Conservation (phyloP, 2,329 filamentous ascomycete species). For the Claviceps cyperi region DNA sequence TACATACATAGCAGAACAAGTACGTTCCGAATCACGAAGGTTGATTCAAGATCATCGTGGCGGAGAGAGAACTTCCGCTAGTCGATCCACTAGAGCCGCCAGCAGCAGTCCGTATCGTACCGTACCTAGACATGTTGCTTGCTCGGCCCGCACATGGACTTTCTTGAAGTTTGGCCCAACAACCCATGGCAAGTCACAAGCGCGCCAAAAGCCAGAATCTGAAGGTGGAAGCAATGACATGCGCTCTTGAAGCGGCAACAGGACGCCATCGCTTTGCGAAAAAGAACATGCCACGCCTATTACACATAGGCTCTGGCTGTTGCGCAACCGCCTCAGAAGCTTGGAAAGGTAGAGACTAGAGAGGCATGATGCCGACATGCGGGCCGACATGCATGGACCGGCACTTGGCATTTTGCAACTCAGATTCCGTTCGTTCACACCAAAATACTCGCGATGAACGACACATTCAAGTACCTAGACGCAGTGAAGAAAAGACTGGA, state of each 20-base stretch:
- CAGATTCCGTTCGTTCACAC: not conserved
- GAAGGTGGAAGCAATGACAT: no score
- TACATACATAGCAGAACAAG: not conserved
- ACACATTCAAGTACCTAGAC: not conserved
- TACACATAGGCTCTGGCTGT: not conserved
- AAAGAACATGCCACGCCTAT: not conserved
- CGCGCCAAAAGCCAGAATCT: no score
- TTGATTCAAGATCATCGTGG: not conserved
- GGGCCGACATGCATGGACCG: no score
- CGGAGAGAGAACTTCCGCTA: not conserved
- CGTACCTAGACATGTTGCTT: no score
- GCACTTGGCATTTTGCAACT: not conserved
- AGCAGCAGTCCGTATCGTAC: no score
- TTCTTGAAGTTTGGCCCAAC: no score
- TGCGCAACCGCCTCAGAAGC: not conserved
- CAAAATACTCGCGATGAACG: not conserved
- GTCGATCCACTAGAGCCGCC: no score
- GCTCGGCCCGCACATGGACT: no score
- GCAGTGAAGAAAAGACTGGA: not conserved
- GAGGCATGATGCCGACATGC: no score
- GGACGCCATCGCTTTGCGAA: not conserved
- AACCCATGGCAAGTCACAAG: no score
- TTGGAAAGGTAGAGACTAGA: no score
- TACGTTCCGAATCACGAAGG: conserved; percentile 6
- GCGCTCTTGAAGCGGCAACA: not conserved